Evolutionary conservation across 345 rosid species (phyloP).

Genomic region (Salix koriyanagi): DNA sequence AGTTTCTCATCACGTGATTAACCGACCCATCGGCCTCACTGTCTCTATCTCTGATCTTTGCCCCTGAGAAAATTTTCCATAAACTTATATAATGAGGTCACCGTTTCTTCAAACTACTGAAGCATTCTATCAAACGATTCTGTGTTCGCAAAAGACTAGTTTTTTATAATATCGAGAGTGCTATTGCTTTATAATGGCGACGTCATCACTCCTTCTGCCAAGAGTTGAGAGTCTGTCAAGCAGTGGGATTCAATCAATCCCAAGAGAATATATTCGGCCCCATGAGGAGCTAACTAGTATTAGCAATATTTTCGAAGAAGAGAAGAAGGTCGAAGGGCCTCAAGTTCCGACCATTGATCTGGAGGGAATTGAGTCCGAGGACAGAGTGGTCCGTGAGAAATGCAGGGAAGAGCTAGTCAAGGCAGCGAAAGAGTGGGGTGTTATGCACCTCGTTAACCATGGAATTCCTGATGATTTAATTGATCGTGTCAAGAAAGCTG

Average conservation of each 20-base stretch:
- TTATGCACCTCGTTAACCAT: slow-evolving; percentile 91
- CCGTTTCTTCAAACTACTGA: not conserved
- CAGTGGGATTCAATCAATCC: slow-evolving; percentile 73
- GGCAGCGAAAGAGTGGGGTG: slow-evolving; percentile 83
- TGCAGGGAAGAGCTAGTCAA: slow-evolving; percentile 50
- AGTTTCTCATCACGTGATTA: not conserved
- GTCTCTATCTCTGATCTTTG: not conserved
- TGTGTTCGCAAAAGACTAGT: not conserved
- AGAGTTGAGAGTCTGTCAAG: slow-evolving; percentile 72
- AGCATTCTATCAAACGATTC: not conserved
- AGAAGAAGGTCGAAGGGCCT: slow-evolving; percentile 67
- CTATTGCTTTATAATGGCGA: slow-evolving; percentile 22
- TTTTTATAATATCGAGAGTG: not conserved
- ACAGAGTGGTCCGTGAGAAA: slow-evolving; percentile 36
- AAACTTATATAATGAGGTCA: not conserved
- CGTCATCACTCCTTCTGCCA: not conserved
- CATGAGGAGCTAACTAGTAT: slow-evolving; percentile 71
- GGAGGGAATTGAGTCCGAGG: slow-evolving; percentile 53
- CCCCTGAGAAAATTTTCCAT: not conserved
- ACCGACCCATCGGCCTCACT: not conserved
- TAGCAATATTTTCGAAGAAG: slow-evolving; percentile 73
- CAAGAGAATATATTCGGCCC: slow-evolving; percentile 70
- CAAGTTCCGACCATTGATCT: slow-evolving; percentile 78
- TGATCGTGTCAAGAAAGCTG: slow-evolving; percentile 61
- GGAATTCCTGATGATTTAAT: slow-evolving; percentile 58